A percentile compares a stretch with the other conserved stretches of the same genome.
Conservation (phyloP, 225 moss, liverwort and hornwort species). For the Antitrichia curtipendula region DNA sequence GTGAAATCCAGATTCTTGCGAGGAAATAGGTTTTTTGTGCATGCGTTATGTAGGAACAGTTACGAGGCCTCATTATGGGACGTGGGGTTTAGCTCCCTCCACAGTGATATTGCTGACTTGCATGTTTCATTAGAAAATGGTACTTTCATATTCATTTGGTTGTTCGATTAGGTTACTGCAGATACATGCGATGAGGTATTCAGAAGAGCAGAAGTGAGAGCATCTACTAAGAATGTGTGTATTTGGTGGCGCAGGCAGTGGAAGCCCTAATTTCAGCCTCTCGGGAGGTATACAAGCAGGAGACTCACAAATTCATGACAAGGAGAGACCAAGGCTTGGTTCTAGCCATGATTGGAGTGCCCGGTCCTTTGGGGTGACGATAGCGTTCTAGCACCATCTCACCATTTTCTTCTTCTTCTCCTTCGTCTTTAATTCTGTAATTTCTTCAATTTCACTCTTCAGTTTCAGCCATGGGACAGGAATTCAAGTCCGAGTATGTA, state of each 20-base stretch:
- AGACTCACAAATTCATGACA: background rate
- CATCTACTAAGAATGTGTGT: background rate
- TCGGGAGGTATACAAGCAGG: background rate
- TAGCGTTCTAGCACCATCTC: background rate
- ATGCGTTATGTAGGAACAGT: background rate
- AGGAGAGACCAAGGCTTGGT: background rate
- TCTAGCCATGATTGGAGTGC: background rate
- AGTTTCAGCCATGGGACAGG: constrained; percentile 14
- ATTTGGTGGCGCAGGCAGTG: background rate
- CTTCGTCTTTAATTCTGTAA: background rate
- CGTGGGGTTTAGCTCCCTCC: background rate
- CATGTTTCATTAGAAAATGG: background rate
- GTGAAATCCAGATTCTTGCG: background rate
- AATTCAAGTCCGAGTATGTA: background rate
- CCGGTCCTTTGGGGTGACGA: background rate
- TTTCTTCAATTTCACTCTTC: background rate
- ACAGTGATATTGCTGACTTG: background rate
- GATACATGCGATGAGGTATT: background rate
- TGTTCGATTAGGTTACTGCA: background rate
- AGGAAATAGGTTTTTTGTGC: background rate
- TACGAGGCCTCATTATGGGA: background rate
- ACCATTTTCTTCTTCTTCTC: background rate
- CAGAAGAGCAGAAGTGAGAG: background rate
- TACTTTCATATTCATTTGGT: background rate
- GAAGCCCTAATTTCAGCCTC: background rate